Evolutionary conservation across 2,329 filamentous ascomycete species (phyloP), one percentile per base, ranked within the genome.

Genomic region (Tolypocladium nubicola): DNA sequence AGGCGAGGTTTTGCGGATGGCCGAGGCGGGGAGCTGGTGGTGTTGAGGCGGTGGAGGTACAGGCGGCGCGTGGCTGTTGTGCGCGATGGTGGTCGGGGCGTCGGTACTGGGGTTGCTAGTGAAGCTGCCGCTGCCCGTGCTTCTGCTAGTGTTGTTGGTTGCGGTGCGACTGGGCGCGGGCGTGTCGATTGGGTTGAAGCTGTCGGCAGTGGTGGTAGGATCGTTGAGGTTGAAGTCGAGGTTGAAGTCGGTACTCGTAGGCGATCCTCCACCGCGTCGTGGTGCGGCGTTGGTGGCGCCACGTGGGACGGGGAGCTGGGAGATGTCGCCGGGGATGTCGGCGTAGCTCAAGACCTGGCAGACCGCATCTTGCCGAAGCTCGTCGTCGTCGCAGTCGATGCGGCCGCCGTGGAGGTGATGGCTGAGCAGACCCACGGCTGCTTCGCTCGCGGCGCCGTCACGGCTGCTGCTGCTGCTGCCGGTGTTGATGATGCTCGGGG

Each of bases 1-100:
- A 45, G 84, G 84, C 13, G 83, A 85, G 1, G 84, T 81, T 68
- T 83, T 85, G 64, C 83, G 81, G 54, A 70, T 55, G 55, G 69
- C 64, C 21, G 71, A 64, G 50, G 63, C 64, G n/a, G 60, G 66
- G 54, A 54, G 61, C 55, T 61, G 66, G 62, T 64, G 59, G 56
- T 49, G 60, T 57, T 55, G 60, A 57, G 57, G 62, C 61, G 60
- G 58, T 57, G 55, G 58, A 62, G 43, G 60, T 56, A 30, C 30
- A 33, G 23, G 39, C 21, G 21, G 30, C 33, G 53, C 58, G 55
- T 56, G 35, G 57, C 55, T 52, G 57, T 54, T 40, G 61, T 57
- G 35, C 16, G 41, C 30, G 56, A 40, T 21, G 45, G 21, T 40
- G 55, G 45, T 39, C 16, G 55, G 35, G 43, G 19, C 26, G 55